Percentiles rank a stretch among this genome's conserved stretches.
phyloP scores from a whole-genome alignment of 2,329 filamentous ascomycete genomes.

The Xylariomycetidae sp. region DNA sequence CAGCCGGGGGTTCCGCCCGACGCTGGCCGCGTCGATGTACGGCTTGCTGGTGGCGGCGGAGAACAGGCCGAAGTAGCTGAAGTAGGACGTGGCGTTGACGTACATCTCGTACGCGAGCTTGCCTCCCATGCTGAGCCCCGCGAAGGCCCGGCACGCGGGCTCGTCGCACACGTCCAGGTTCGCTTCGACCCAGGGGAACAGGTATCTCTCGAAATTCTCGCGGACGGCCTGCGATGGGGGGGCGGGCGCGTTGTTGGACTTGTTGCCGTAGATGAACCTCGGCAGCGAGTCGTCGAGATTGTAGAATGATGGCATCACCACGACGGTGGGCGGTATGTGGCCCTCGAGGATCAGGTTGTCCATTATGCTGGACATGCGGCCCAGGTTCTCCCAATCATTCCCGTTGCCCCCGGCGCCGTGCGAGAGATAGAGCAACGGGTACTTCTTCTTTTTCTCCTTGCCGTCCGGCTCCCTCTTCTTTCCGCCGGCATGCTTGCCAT shows the following conservation, averaged over 20 bases:
- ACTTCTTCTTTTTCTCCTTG: constrained; percentile 19
- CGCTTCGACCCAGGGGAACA: constrained; percentile 24
- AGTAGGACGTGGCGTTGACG: constrained; percentile 24
- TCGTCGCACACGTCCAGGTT: constrained; percentile 19
- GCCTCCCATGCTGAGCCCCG: constrained; percentile 23
- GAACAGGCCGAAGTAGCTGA: constrained; percentile 25
- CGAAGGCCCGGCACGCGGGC: constrained; percentile 22
- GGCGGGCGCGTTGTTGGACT: constrained; percentile 8
- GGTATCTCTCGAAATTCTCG: constrained; percentile 22
- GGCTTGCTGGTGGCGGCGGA: constrained; percentile 18
- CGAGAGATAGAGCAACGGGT: constrained; percentile 25
- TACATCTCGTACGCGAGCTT: constrained; percentile 27
- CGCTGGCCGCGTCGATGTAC: constrained; percentile 11
- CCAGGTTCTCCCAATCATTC: constrained; percentile 26
- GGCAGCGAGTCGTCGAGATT: constrained; percentile 18
- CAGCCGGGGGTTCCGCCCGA: constrained; percentile 14
- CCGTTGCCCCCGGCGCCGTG: constrained; percentile 25
- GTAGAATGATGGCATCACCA: constrained; percentile 26
- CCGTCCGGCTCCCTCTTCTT: no score
- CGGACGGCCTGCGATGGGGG: constrained; percentile 15
- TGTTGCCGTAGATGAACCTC: constrained; percentile 21
- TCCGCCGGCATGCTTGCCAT: constrained; percentile 10
- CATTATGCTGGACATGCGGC: constrained; percentile 22
- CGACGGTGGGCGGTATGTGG: constrained; percentile 23
- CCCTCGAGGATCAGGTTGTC: constrained; percentile 25